These are phyloP conservation scores for Mortierella hygrophila DNA, from an alignment of 192 early-diverging fungal species.

Conservation along the genomic window DNA sequence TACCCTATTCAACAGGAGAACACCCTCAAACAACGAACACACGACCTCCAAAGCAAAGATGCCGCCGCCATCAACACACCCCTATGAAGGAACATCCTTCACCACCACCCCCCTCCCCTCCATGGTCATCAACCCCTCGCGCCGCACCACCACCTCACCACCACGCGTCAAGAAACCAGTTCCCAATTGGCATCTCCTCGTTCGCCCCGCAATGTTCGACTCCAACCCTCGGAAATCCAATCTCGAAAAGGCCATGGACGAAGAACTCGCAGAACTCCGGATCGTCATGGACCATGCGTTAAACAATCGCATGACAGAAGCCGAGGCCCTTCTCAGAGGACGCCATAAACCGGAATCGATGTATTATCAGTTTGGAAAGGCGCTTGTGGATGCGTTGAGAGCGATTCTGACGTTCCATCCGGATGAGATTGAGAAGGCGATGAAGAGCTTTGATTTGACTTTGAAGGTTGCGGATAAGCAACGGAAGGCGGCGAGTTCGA, in stretches of 20 bases:
- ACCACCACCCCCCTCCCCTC: background rate
- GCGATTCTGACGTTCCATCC: constrained; percentile 84
- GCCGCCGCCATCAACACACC: background rate
- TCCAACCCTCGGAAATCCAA: constrained; percentile 44
- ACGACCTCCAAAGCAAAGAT: background rate
- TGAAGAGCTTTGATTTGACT: constrained; percentile 71
- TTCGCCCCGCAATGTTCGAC: constrained; percentile 43
- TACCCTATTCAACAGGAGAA: background rate
- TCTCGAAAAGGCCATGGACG: constrained; percentile 58
- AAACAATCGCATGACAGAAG: constrained; percentile 78
- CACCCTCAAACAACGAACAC: background rate
- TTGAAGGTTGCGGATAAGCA: constrained; percentile 69
- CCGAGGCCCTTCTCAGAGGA: constrained; percentile 68
- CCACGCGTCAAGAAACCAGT: constrained; percentile 27
- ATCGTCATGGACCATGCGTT: constrained; percentile 80
- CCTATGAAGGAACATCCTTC: constrained; percentile 1
- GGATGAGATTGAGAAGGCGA: constrained; percentile 75
- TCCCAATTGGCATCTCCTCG: constrained; percentile 48
- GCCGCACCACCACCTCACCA: background rate
- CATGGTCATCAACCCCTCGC: constrained; percentile 32
- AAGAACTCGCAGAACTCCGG: constrained; percentile 73
- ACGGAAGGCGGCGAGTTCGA: constrained; percentile 64
- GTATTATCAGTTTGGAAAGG: constrained; percentile 81
- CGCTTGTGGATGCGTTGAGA: constrained; percentile 73
- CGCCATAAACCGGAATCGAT: constrained; percentile 67